phyloP scores from a whole-genome alignment of 2,329 filamentous ascomycete species.

The Exophiala sp. region DNA sequence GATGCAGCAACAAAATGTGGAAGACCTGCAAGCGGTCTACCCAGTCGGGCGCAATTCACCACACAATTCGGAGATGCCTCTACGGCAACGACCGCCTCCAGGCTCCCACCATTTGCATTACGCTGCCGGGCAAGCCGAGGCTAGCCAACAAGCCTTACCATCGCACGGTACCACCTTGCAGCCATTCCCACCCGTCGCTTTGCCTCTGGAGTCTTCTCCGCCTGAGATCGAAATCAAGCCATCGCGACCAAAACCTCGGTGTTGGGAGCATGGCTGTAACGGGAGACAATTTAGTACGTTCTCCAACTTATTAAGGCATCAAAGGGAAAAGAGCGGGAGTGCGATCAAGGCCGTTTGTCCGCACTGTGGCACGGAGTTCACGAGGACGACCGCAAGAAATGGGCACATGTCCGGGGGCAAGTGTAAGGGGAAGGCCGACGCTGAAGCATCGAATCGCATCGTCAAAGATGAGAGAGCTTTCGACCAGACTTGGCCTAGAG shows the following conservation, averaged over 20 bases:
- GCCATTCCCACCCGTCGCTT: conserved; percentile 17
- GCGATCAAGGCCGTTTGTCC: conserved; percentile 84
- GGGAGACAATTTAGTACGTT: conserved; percentile 94
- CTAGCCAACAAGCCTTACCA: conserved; percentile 13
- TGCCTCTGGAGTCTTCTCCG: conserved; percentile 23
- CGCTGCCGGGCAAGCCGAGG: conserved; percentile 9
- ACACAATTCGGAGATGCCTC: conserved; percentile 16
- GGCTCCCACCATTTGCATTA: conserved; percentile 15
- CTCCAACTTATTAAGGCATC: conserved; percentile 86
- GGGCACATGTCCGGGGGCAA: conserved; percentile 84
- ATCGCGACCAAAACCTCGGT: conserved; percentile 80
- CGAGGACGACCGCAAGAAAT: conserved; percentile 78
- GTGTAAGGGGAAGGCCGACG: conserved; percentile 60
- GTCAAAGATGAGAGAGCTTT: conserved; percentile 4
- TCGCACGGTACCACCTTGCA: conserved; percentile 19
- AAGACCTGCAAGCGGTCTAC: conserved; percentile 14
- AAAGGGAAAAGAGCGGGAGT: conserved; percentile 88
- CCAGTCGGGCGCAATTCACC: conserved; percentile 12
- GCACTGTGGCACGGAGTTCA: conserved; percentile 89
- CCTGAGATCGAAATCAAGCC: conserved; percentile 25
- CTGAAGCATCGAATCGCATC: conserved; percentile 11
- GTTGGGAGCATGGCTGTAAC: conserved; percentile 96
- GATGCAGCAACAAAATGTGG: conserved; percentile 8
- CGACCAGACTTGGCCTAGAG: no score
- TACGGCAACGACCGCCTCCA: conserved; percentile 7